Evolutionary conservation across 306 rosid genomes (phyloP), one percentile per base, ranked within the genome.

Genomic region (Castanospermum australe): DNA sequence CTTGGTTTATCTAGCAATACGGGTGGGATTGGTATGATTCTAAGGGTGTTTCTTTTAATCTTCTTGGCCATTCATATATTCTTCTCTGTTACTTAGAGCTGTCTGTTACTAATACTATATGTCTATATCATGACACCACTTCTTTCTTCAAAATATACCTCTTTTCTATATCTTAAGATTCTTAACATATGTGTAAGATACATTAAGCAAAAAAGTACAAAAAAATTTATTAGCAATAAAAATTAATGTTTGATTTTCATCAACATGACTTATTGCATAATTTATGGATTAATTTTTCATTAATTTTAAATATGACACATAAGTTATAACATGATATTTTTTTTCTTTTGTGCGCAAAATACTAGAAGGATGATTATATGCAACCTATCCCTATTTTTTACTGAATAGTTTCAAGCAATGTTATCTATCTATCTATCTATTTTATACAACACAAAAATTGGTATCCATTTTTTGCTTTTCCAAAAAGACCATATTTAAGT

Each of bases 1-100:
- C 2, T 17, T 57, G 22, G 10, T 44, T 25, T 81, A 28, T 76
- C 54, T 28, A 8, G n/a, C n/a, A n/a, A 17, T 70, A 18, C 2
- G n/a, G 18, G 17, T 71, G 67, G 61, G 48, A 62, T 63, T 76
- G 56, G 21, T 51, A 18, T 50, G 32, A 30, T 79, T 60, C 54
- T 24, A 61, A 48, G 45, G 45, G 30, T n/a, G 4, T 10, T 67
- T 4, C 28, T 2, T 2, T 15, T 36, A n/a, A n/a, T n/a, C n/a
- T 35, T 12, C 2, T 7, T 8, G 35, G 66, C 18, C 24, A 20
- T 65, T 66, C 52, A 15, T 10, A 10, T 52, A 22, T 36, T 13
- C 9, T 73, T 57, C 20, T 39, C 4, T n/a, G 48, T 56, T 73
- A 1, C 47, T 38, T 55, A 15, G 52, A 57, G 76, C 6, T 50